phyloP scores from a whole-genome alignment of 208 protist genomes.

The Blastocrithidia nonstop region DNA sequence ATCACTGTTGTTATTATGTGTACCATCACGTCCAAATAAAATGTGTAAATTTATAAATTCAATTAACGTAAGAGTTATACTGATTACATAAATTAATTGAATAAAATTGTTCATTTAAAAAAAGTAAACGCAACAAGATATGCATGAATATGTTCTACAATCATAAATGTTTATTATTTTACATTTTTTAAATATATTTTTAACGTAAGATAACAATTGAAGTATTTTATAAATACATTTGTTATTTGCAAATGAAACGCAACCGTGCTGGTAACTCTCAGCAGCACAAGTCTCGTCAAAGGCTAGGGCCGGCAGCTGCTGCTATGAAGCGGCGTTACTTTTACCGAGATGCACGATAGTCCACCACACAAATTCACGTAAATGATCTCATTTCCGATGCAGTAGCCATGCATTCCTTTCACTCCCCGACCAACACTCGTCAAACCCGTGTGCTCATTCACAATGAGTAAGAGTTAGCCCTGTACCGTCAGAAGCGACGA shows the following conservation, averaged over 20 bases:
- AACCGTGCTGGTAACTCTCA: constrained; percentile 6
- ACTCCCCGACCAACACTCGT: constrained; percentile 21
- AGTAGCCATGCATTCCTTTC: constrained; percentile 84
- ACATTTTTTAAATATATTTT: no score
- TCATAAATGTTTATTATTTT: no score
- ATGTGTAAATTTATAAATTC: no score
- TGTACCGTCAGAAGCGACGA: constrained; percentile 90
- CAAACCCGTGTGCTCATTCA: constrained; percentile 89
- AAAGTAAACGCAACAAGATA: no score
- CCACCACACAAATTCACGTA: constrained; percentile 90
- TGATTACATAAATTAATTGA: no score
- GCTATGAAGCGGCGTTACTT: constrained; percentile 44
- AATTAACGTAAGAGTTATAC: no score
- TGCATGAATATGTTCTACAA: no score
- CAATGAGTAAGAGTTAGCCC: constrained; percentile 88
- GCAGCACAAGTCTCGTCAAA: constrained; percentile 16
- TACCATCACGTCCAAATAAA: no score
- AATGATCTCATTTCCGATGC: constrained; percentile 95
- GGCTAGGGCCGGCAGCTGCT: constrained; percentile 55
- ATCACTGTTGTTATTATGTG: no score
- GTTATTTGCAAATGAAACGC: constrained; percentile 1
- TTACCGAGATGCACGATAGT: constrained; percentile 54
- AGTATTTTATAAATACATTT: no score
- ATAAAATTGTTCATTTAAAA: no score
- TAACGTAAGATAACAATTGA: no score